A percentile compares a stretch with the other conserved stretches of the same genome.
phyloP scores from a whole-genome alignment of 2,329 filamentous ascomycete genomes.

The Sarocladiaceae sp. region DNA sequence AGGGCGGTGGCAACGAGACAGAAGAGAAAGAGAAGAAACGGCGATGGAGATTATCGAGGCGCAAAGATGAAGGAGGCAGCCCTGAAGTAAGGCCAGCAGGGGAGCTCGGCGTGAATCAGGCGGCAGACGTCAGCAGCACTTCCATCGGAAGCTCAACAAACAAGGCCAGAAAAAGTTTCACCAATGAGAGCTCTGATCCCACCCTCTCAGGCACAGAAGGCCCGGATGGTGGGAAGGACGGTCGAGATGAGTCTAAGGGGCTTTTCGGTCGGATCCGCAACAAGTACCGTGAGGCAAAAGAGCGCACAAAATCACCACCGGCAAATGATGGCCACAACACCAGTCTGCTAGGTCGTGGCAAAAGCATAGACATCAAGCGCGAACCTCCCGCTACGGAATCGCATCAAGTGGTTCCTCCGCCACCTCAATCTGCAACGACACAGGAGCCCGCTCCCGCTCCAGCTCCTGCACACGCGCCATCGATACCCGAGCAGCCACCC shows the following conservation, averaged over 20 bases:
- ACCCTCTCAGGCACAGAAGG: conserved; percentile 33
- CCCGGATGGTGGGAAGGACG: conserved; percentile 36
- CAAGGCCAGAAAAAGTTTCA: conserved; percentile 44
- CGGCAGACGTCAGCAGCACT: conserved; percentile 62
- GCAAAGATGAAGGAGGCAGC: conserved; percentile 52
- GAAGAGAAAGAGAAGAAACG: conserved; percentile 66
- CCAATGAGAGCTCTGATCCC: conserved; percentile 47
- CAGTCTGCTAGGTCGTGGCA: conserved; percentile 34
- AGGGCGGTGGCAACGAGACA: conserved; percentile 27
- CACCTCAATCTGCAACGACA: conserved; percentile 11
- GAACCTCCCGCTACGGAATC: conserved; percentile 22
- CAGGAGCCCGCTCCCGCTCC: conserved; percentile 14
- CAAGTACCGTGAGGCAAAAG: conserved; percentile 58
- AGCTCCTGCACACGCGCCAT: background rate
- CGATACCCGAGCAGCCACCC: conserved; percentile 7
- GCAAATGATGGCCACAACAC: conserved; percentile 25
- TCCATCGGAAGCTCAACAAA: conserved; percentile 61
- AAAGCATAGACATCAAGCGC: conserved; percentile 44
- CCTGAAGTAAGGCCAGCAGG: conserved; percentile 38
- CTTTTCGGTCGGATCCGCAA: conserved; percentile 55
- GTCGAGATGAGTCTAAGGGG: conserved; percentile 45
- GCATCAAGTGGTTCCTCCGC: background rate
- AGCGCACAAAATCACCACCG: conserved; percentile 54
- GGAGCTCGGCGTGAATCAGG: conserved; percentile 55
- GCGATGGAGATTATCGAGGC: conserved; percentile 68